Percentiles rank a stretch among this genome's conserved stretches.
Evolutionary conservation across 73 alveolate species (phyloP).

Genomic region (Paramecium primaurelia): DNA sequence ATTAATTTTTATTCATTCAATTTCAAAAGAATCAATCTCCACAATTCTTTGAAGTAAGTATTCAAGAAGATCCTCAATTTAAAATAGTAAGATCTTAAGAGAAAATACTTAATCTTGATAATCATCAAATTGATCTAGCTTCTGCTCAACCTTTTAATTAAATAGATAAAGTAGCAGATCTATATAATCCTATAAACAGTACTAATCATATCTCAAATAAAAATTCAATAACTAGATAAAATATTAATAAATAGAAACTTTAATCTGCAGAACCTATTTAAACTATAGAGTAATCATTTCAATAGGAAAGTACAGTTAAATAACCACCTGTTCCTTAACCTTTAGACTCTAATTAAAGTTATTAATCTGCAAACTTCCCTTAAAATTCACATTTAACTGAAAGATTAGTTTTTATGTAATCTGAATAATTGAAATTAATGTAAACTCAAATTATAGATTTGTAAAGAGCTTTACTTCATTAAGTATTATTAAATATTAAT

Average conservation of each 20-base stretch:
- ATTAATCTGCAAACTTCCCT: constrained; percentile 2
- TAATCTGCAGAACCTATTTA: neutral
- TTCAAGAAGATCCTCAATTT: neutral
- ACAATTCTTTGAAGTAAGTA: neutral
- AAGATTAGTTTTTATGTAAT: constrained; percentile 24
- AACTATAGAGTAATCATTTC: constrained; percentile 1
- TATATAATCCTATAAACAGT: neutral
- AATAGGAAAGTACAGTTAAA: constrained; percentile 8
- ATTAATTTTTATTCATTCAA: constrained; percentile 9
- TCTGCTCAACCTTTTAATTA: neutral
- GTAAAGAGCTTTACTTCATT: constrained; percentile 16
- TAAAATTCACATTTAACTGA: neutral
- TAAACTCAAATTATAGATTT: constrained; percentile 16
- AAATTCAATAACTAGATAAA: neutral
- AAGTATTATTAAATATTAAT: neutral
- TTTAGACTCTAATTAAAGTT: neutral
- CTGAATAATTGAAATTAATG: constrained; percentile 22
- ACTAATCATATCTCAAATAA: neutral
- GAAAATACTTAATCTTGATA: neutral
- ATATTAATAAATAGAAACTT: neutral
- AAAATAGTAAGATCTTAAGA: neutral
- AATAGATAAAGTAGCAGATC: neutral
- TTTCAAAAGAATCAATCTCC: constrained; percentile 45
- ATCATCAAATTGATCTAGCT: constrained; percentile 24
- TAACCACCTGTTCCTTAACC: constrained; percentile 3